Base-by-base conservation (phyloP, 192 early-diverging fungal species). In the Coemansia sp. region DNA sequence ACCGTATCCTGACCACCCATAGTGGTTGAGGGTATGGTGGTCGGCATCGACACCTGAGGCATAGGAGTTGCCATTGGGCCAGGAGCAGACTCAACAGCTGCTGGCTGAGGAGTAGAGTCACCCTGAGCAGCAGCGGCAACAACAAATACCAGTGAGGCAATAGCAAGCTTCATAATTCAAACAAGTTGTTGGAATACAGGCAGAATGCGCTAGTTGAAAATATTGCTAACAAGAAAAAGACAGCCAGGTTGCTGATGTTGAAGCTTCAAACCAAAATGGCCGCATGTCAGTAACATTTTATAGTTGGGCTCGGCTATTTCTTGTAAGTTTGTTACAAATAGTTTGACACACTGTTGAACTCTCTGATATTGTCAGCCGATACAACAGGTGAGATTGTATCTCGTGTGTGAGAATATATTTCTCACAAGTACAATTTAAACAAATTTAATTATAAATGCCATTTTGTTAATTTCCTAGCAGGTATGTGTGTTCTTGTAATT, bases 241-340 rank as follows among this genome's bases (percentile, higher is more conserved):
- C 41, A 45, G 41, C 41, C 41, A 45, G 16, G 41, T 45, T 45
- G 41, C 41, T 45, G 41, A 45, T 45, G 41, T n/a, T 45, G 41
- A n/a, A 16, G 11, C 14, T 45, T 45, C 16, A 12, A 45, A n/a
- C 41, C 16, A 5, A n/a, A 45, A n/a, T 45, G 11, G 16, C 41
- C 3, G 41, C 11, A 2, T 5, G 14, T 9, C 14, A 45, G 41
- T 5, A 16, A 2, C 41, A 0, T 45, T 45, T 45, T 45, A 45
- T 45, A 45, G 14, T 35, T 8, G 6, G 6, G 8, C 31, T 35
- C 5, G 1, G 41, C 41, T n/a, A 45, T 16, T 45, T n/a, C 16
- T 43, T 16, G 14, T n/a, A 45, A 2, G 41, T 45, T 16, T n/a
- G 11, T 4, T 16, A 45, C 41, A 45, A 45, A 45, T n/a, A n/a